Evolutionary conservation across 1,284 basidiomycete genomes (phyloP).

Genomic region (Heterobasidion parviporum): DNA sequence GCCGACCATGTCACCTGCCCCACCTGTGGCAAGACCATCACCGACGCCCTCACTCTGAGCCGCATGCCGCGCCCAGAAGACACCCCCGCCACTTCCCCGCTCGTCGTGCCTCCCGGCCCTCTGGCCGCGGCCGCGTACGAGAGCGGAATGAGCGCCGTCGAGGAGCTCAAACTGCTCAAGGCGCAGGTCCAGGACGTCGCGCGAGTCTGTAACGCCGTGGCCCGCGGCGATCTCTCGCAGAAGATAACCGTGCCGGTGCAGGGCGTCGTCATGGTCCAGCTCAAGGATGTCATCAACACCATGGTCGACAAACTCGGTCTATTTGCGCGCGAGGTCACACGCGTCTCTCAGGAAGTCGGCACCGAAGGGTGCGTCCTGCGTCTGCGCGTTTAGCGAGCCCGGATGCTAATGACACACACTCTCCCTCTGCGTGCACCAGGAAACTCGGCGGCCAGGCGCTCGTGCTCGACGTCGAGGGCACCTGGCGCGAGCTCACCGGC

Average conservation of each 20-base stretch:
- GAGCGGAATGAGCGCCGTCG: constrained; percentile 58
- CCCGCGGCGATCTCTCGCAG: constrained; percentile 87
- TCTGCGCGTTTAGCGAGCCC: constrained; percentile 4
- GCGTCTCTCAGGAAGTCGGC: constrained; percentile 88
- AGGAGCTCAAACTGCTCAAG: constrained; percentile 78
- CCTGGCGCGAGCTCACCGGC: constrained; percentile 85
- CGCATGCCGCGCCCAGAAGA: constrained; percentile 22
- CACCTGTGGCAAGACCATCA: constrained; percentile 37
- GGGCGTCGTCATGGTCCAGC: constrained; percentile 94
- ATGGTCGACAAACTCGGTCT: constrained; percentile 85
- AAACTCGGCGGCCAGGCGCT: constrained; percentile 91
- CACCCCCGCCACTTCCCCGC: constrained; percentile 31
- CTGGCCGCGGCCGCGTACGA: constrained; percentile 53
- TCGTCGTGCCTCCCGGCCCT: constrained; percentile 47
- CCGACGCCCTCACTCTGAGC: constrained; percentile 27
- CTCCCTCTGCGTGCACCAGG: constrained; percentile 23
- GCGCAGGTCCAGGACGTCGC: constrained; percentile 89
- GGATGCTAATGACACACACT: constrained; percentile 6
- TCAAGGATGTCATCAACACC: constrained; percentile 97
- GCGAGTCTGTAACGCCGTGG: constrained; percentile 93
- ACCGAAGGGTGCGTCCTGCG: constrained; percentile 63
- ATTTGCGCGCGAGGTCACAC: constrained; percentile 80
- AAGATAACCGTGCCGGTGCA: constrained; percentile 96
- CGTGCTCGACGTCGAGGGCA: constrained; percentile 89
- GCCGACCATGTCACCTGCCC: constrained; percentile 36